These are phyloP conservation scores for Saccharomyces pastorianus DNA, from an alignment of 1,139 yeast genomes.

Conservation along the genomic window DNA sequence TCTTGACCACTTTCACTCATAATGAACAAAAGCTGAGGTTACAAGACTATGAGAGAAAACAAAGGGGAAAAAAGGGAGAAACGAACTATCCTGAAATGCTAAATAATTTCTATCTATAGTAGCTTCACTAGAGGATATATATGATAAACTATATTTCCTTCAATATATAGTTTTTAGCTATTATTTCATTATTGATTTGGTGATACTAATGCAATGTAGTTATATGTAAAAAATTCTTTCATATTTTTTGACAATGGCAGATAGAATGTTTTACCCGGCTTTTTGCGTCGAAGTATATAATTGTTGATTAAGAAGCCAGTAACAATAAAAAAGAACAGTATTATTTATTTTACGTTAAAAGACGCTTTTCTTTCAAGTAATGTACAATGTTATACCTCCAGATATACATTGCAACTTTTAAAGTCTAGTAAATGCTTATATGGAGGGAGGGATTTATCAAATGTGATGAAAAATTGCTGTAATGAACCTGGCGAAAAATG, in stretches of 20 bases:
- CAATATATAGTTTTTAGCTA: background rate
- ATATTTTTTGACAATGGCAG: background rate
- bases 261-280: background rate
- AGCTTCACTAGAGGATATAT: background rate
- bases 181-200: background rate
- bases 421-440: background rate
- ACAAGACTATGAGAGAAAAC: background rate
- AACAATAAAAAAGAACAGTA: background rate
- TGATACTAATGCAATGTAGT: background rate
- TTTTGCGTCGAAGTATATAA: background rate
- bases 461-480: background rate
- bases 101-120: background rate
- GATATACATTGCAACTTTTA: background rate
- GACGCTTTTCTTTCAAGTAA: background rate
- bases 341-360: background rate
- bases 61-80: background rate
- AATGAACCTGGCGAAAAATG: background rate
- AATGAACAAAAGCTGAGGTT: background rate
- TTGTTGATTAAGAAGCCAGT: background rate
- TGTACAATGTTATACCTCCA: background rate
- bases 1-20: background rate
- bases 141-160: background rate
- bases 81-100: background rate
- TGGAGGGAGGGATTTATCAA: background rate
- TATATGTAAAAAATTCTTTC: background rate